A percentile compares a stretch with the other conserved stretches of the same genome.
Conservation (phyloP, 352 stramenopile species). For the Globisporangium paroecandrum region DNA sequence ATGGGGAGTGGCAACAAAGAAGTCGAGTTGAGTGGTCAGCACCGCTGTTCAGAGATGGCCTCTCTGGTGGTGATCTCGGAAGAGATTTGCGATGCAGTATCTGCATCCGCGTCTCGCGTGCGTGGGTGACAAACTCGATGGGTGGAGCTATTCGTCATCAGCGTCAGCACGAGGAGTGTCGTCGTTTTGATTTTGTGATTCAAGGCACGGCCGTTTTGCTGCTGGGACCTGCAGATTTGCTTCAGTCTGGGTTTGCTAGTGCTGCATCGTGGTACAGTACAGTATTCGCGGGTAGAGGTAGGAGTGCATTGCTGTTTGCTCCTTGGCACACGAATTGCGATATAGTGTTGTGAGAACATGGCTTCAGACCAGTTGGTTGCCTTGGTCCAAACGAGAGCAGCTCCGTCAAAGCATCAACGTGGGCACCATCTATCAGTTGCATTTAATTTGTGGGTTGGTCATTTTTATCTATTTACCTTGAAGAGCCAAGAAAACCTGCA, state of each 20-base stretch:
- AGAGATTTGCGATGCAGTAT: not conserved
- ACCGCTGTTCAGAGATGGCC: not conserved
- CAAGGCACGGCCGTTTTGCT: not conserved
- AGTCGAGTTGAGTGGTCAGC: not conserved
- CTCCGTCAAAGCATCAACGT: not conserved
- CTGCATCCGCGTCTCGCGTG: not conserved
- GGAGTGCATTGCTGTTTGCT: not conserved
- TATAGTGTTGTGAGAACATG: not conserved
- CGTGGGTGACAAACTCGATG: not conserved
- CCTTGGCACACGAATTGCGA: not conserved
- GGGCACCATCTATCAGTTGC: not conserved
- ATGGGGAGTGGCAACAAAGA: not conserved
- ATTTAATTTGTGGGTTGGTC: not conserved
- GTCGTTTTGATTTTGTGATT: not conserved
- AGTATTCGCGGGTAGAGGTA: not conserved
- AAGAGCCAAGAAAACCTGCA: not conserved
- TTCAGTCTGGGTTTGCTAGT: too few species aligned
- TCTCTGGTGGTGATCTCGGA: not conserved
- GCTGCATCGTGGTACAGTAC: not conserved
- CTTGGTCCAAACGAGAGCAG: not conserved
- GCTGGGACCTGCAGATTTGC: not conserved
- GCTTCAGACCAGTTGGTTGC: not conserved
- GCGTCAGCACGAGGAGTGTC: not conserved
- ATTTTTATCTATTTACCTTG: not conserved
- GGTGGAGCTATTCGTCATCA: not conserved